These are phyloP conservation scores for Fraxinus albicans DNA, from an alignment of 305 asterid species.

Conservation along the genomic window DNA sequence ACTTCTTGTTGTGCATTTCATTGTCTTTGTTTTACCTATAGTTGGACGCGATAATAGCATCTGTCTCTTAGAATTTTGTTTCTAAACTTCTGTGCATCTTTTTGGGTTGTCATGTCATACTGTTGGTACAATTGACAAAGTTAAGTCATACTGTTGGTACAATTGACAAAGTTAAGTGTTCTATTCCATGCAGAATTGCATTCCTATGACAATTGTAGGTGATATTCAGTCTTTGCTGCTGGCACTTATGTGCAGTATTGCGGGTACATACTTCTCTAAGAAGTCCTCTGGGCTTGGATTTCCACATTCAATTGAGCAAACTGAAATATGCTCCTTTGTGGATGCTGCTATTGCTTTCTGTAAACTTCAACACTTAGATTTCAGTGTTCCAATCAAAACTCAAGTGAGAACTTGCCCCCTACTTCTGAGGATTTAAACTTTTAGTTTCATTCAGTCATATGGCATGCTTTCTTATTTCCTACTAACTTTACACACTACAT, in stretches of 20 bases:
- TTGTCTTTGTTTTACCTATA: background rate
- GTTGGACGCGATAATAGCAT: background rate
- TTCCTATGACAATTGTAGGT: constrained; percentile 55
- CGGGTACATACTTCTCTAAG: constrained; percentile 64
- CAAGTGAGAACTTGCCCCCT: constrained; percentile 62
- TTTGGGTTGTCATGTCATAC: constrained; percentile 5
- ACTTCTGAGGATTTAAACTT: constrained; percentile 21
- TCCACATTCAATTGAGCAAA: constrained; percentile 60
- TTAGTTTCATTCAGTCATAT: constrained; percentile 19
- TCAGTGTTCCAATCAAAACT: constrained; percentile 63
- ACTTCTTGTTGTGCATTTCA: constrained; percentile 2
- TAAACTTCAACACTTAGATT: constrained; percentile 78
- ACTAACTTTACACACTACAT: constrained; percentile 12
- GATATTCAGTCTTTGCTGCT: constrained; percentile 79
- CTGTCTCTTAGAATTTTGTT: constrained; percentile 4
- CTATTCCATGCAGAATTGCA: constrained; percentile 57
- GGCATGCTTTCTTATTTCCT: constrained; percentile 4
- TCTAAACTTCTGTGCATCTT: constrained; percentile 13
- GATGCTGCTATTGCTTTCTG: constrained; percentile 89
- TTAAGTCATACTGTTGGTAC: constrained; percentile 4
- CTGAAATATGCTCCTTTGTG: constrained; percentile 63
- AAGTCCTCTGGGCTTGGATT: constrained; percentile 54
- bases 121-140: constrained; percentile 17
- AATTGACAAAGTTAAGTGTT: constrained; percentile 4
- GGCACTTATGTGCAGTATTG: constrained; percentile 70